Conservation (phyloP, 306 rosid species). For the Boehmeria nivea region DNA sequence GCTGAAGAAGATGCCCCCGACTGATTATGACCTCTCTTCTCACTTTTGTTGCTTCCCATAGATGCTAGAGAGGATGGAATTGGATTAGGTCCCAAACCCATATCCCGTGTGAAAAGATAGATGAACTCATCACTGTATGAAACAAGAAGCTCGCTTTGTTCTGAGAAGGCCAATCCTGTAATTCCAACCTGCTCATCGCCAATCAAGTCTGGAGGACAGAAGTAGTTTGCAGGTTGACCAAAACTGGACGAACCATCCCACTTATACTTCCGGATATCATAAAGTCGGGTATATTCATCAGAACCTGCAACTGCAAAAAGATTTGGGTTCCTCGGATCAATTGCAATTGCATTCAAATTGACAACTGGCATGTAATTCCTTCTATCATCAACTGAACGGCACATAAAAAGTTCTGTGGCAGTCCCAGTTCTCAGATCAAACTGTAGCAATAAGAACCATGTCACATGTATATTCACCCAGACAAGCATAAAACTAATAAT, state of each 20-base stretch:
- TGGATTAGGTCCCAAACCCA: constrained; percentile 76
- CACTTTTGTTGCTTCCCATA: constrained; percentile 51
- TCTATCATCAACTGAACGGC: constrained; percentile 50
- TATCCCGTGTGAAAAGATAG: constrained; percentile 75
- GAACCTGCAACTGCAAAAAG: constrained; percentile 81
- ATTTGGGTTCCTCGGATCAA: constrained; percentile 94
- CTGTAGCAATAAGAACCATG: constrained; percentile 38
- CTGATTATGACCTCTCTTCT: constrained; percentile 34
- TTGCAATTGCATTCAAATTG: constrained; percentile 77
- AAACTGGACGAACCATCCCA: constrained; percentile 72
- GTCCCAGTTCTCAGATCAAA: constrained; percentile 77
- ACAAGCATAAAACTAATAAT: background rate
- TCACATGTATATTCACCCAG: constrained; percentile 22
- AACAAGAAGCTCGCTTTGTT: constrained; percentile 84
- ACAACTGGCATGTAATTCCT: constrained; percentile 38
- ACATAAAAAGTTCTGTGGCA: constrained; percentile 71
- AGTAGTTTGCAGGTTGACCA: constrained; percentile 61
- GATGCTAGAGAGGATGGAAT: constrained; percentile 40
- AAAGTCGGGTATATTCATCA: constrained; percentile 74
- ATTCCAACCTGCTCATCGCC: constrained; percentile 58
- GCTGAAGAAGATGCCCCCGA: constrained; percentile 33
- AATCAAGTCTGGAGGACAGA: constrained; percentile 76
- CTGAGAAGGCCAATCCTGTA: constrained; percentile 96
- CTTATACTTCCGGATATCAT: constrained; percentile 75
- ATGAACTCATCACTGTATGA: constrained; percentile 74